Conservation (phyloP, 441 rosid species). For the Populus hybrid region DNA sequence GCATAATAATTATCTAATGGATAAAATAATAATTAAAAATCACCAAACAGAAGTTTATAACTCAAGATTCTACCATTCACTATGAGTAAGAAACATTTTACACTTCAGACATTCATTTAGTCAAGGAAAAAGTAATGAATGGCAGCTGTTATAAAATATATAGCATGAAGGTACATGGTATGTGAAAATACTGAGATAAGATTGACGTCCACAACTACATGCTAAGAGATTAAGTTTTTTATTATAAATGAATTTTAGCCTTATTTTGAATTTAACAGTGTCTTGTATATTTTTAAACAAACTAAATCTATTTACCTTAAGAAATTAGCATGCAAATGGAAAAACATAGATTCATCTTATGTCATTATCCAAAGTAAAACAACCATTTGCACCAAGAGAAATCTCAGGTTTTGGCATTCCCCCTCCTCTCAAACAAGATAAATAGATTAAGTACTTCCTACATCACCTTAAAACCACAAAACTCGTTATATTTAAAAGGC, state of each 20-base stretch:
- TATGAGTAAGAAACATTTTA: not conserved
- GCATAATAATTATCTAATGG: slow-evolving; percentile 40
- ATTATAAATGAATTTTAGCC: not conserved
- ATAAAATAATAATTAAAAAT: slow-evolving; percentile 9
- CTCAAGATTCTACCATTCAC: not conserved
- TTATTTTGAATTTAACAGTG: not conserved
- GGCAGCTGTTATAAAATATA: not conserved
- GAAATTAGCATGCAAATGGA: not conserved
- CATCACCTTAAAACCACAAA: not conserved
- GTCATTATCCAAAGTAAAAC: not conserved
- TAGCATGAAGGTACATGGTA: not conserved
- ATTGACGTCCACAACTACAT: not conserved
- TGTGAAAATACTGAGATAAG: not conserved
- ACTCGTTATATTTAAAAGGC: not conserved
- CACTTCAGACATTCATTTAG: not conserved
- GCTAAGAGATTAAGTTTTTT: not conserved
- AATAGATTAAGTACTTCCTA: not conserved
- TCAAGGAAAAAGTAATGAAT: not conserved
- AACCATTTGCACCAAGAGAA: not conserved
- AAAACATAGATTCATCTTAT: not conserved
- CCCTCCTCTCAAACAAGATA: not conserved
- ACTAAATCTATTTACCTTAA: not conserved
- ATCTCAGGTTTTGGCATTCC: not conserved
- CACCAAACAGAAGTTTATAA: not conserved
- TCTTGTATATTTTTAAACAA: not conserved